These are phyloP conservation scores for Phaeosphaeria sp. DNA, from an alignment of 2,329 filamentous ascomycete genomes.

Conservation along the genomic window DNA sequence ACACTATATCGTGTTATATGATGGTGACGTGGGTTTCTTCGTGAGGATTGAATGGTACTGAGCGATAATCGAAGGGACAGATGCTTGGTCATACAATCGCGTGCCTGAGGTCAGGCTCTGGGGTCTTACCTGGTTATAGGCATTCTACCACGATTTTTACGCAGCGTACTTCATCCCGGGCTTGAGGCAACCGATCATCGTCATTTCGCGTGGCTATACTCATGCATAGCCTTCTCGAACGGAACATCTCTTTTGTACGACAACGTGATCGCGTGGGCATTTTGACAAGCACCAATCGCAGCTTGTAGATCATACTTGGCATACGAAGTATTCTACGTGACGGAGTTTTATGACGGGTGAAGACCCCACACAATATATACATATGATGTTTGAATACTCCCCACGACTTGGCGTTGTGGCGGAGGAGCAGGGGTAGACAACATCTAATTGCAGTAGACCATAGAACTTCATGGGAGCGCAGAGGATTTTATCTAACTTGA, in stretches of 20 bases:
- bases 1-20: background rate
- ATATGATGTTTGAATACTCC: conserved; percentile 10
- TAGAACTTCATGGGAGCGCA: conserved; percentile 1
- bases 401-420: conserved; percentile 22
- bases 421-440: conserved; percentile 4
- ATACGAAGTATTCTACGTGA: background rate
- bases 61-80: background rate
- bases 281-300: conserved; percentile 5
- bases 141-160: background rate
- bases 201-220: conserved; percentile 4
- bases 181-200: background rate
- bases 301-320: background rate
- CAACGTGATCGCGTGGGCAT: background rate
- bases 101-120: background rate
- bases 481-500: background rate
- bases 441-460: background rate
- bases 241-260: background rate
- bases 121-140: conserved; percentile 17
- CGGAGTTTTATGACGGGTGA: background rate
- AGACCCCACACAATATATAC: conserved; percentile 10
- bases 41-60: background rate
- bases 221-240: background rate
- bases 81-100: conserved; percentile 8
- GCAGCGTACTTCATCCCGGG: background rate
- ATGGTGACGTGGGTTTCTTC: background rate